These are phyloP conservation scores for Patellifolia procumbens DNA, from an alignment of 179 eudicot genomes.

Conservation along the genomic window DNA sequence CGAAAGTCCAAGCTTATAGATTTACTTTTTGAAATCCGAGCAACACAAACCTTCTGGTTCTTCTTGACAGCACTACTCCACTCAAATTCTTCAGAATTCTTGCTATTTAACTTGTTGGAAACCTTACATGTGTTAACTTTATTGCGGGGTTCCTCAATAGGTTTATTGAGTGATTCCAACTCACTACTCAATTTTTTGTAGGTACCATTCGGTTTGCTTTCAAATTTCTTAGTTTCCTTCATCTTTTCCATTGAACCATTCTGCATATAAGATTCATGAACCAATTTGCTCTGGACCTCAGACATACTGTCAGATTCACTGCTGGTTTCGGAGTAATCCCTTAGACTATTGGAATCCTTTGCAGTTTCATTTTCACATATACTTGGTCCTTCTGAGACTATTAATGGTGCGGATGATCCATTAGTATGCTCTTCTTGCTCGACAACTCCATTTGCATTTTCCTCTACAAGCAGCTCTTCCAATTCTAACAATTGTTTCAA, in stretches of 20 bases:
- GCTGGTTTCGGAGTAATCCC: slow-evolving; percentile 37
- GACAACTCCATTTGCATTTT: slow-evolving; percentile 39
- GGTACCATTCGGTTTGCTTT: slow-evolving; percentile 38
- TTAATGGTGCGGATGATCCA: slow-evolving; percentile 36
- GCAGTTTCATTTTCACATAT: slow-evolving; percentile 44
- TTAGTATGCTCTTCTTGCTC: slow-evolving; percentile 41
- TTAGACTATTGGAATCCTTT: slow-evolving; percentile 36
- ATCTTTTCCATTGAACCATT: slow-evolving; percentile 43
- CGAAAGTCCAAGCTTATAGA: slow-evolving; percentile 89
- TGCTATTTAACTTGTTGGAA: slow-evolving; percentile 42
- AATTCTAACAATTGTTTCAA: slow-evolving; percentile 83
- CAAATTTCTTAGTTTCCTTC: slow-evolving; percentile 40
- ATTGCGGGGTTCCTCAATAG: slow-evolving; percentile 43
- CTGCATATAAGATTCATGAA: slow-evolving; percentile 30
- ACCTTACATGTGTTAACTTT: slow-evolving; percentile 44
- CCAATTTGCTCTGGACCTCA: slow-evolving; percentile 40
- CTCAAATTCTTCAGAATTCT: slow-evolving; percentile 44
- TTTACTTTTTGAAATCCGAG: slow-evolving; percentile 75
- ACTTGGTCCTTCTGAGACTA: slow-evolving; percentile 40
- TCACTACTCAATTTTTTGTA: slow-evolving; percentile 39
- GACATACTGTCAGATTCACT: slow-evolving; percentile 42
- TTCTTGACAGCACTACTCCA: slow-evolving; percentile 55
- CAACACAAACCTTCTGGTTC: slow-evolving; percentile 60
- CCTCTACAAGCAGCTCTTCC: slow-evolving; percentile 67
- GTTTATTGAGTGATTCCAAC: slow-evolving; percentile 41